Base-by-base conservation (phyloP, 495 filamentous ascomycete genomes). In the Penicillium verhagenii region DNA sequence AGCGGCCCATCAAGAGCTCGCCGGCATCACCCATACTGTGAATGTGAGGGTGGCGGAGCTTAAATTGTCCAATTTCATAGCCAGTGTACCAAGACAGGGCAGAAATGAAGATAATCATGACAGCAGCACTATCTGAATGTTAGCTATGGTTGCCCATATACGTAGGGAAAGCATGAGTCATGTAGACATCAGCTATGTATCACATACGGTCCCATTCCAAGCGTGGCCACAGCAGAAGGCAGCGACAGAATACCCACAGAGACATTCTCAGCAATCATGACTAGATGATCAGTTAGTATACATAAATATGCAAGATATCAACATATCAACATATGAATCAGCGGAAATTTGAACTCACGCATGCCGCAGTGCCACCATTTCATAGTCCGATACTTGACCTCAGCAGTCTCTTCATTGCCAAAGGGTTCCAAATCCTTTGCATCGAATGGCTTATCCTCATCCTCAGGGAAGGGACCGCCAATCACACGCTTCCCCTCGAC, bases 1-100 rank as follows among this genome's bases (percentile, higher is more conserved):
- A 63, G 13, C 60, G 73, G 14, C 87, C 87, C 71, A 85, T 79
- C 54, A 91, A 74, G 49, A 93, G 69, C 26, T 82, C 69, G 9
- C 86, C 85, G 13, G 82, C 87, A 60, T 93, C 88, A 26, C 84
- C 84, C 64, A 91, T 86, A 66, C 84, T 82, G 61, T 83, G 73
- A 21, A 91, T 81, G 6, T 84, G 69, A 1, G 69, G 67, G 35
- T 68, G 64, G 33, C 67, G 67, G 19, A 67, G 60, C 13, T 70
- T 70, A 60, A 71, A 71, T 33, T 73, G 71, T 3, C 65, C 67
- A 47, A 73, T 70, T 14, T 63, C 62, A 51, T 71, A 73, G 26
- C 69, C 69, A 1, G 71, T 72, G 26, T 72, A 73, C 58, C 84
- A 85, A 46, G 89, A 85, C 14, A 89, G 53, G n/a, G 87, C 64